phyloP scores from a whole-genome alignment of 2,329 filamentous ascomycete genomes.

The Lasiodiplodia citricola region DNA sequence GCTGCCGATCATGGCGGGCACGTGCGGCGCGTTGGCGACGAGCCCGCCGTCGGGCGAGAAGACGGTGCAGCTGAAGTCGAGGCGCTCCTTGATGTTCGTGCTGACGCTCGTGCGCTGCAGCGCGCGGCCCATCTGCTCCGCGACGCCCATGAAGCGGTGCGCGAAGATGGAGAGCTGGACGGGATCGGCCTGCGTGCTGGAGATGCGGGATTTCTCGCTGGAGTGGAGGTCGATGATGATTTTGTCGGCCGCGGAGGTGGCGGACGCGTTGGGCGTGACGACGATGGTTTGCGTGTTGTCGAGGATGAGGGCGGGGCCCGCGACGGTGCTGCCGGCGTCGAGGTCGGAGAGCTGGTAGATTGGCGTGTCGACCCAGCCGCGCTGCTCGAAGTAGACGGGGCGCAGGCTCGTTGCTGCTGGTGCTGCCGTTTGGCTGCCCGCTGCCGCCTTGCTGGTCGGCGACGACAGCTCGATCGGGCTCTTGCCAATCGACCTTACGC shows the following conservation, averaged over 20 bases:
- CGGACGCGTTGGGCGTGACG: slow-evolving; percentile 41
- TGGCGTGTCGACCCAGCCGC: slow-evolving; percentile 63
- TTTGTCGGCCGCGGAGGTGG: slow-evolving; percentile 55
- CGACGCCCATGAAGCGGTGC: slow-evolving; percentile 84
- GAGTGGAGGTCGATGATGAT: slow-evolving; percentile 63
- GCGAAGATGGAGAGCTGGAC: slow-evolving; percentile 80
- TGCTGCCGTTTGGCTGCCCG: background rate
- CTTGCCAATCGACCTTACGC: slow-evolving; percentile 41
- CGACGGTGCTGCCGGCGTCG: slow-evolving; percentile 71
- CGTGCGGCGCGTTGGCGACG: slow-evolving; percentile 50
- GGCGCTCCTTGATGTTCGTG: slow-evolving; percentile 72
- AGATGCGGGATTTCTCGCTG: slow-evolving; percentile 62
- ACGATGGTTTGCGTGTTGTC: slow-evolving; percentile 87
- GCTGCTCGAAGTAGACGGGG: background rate
- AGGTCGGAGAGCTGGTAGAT: slow-evolving; percentile 83
- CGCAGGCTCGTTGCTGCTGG: no score
- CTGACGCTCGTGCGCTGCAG: slow-evolving; percentile 80
- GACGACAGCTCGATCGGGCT: slow-evolving; percentile 24
- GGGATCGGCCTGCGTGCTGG: slow-evolving; percentile 68
- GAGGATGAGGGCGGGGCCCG: slow-evolving; percentile 83
- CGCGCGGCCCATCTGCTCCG: slow-evolving; percentile 81
- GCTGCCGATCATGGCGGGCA: slow-evolving; percentile 50
- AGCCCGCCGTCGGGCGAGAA: slow-evolving; percentile 49
- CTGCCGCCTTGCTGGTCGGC: background rate
- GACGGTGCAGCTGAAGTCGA: slow-evolving; percentile 53